These are phyloP conservation scores for Panaeolus cyanescens DNA, from an alignment of 768 basidiomycete genomes.

Conservation along the genomic window DNA sequence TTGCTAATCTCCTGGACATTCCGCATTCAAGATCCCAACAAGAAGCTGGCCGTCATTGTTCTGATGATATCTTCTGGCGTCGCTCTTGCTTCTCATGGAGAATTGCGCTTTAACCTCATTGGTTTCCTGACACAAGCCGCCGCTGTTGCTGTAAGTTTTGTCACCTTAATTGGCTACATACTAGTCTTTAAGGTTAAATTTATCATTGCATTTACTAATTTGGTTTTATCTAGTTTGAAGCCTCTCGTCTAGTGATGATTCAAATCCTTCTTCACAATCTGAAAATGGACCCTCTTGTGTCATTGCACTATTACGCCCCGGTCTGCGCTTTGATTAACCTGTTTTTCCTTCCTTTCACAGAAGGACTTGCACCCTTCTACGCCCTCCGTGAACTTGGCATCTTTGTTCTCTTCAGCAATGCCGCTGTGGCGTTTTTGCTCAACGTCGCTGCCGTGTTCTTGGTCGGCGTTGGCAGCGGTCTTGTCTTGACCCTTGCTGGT, in stretches of 20 bases:
- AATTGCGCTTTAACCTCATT: constrained; percentile 79
- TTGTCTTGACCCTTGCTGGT: constrained; percentile 91
- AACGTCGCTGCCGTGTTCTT: constrained; percentile 96
- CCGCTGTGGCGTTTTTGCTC: constrained; percentile 81
- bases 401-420: constrained; percentile 78
- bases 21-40: constrained; percentile 86
- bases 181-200: not conserved
- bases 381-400: constrained; percentile 68
- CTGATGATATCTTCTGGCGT: constrained; percentile 91
- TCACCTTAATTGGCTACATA: not conserved
- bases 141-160: constrained; percentile 75
- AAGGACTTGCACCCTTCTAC: constrained; percentile 82
- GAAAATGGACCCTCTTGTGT: constrained; percentile 97
- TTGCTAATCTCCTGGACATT: constrained; percentile 92
- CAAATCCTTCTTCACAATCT: constrained; percentile 91
- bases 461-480: constrained; percentile 83
- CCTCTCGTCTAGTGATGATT: constrained; percentile 93
- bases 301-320: constrained; percentile 94
- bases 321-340: constrained; percentile 93
- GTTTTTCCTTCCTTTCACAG: constrained; percentile 85
- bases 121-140: constrained; percentile 89
- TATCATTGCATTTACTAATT: no score
- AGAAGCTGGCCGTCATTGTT: constrained; percentile 80
- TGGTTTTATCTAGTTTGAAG: constrained; percentile 70
- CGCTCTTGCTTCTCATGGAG: constrained; percentile 87